Evolutionary conservation across 2,329 filamentous ascomycete species (phyloP).

Genomic region (Didymella segeticola): DNA sequence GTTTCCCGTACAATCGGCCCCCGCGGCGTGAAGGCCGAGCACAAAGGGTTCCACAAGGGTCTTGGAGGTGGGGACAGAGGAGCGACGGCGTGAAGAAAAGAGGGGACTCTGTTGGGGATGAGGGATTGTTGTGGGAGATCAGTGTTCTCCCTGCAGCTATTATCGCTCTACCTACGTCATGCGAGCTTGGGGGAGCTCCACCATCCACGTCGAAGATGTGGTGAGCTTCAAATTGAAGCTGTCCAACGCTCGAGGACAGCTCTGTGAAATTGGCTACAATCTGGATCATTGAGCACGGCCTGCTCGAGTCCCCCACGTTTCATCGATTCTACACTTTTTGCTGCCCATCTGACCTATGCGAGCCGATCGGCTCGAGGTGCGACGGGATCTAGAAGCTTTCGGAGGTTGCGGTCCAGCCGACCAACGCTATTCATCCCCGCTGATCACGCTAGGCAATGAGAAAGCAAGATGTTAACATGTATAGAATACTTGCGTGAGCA

Average conservation of each 20-base stretch:
- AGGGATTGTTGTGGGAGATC: constrained; percentile 16
- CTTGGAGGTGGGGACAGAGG: constrained; percentile 27
- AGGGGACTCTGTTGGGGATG: constrained; percentile 24
- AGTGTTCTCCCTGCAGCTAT: constrained; percentile 27
- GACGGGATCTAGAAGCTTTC: constrained; percentile 14
- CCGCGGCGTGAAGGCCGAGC: constrained; percentile 6
- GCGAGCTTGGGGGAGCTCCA: constrained; percentile 27
- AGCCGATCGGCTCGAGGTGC: constrained; percentile 19
- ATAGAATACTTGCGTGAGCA: too few relatives aligned
- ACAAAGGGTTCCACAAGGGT: constrained; percentile 20
- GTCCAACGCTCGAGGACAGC: constrained; percentile 17
- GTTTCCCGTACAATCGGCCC: constrained; percentile 5
- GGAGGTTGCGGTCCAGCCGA: too few relatives aligned
- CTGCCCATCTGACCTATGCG: constrained; percentile 15
- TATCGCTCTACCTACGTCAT: constrained; percentile 35
- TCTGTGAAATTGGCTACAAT: constrained; percentile 16
- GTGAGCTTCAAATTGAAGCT: constrained; percentile 10
- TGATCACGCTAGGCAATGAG: too few relatives aligned
- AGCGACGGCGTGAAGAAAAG: constrained; percentile 29
- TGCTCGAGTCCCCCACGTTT: not conserved
- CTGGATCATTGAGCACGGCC: not conserved
- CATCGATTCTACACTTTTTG: not conserved
- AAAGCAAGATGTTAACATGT: too few relatives aligned
- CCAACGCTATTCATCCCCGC: too few relatives aligned
- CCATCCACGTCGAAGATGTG: not conserved